Base-by-base conservation (phyloP, 2,329 filamentous ascomycete genomes). In the Ilyonectria sp. region DNA sequence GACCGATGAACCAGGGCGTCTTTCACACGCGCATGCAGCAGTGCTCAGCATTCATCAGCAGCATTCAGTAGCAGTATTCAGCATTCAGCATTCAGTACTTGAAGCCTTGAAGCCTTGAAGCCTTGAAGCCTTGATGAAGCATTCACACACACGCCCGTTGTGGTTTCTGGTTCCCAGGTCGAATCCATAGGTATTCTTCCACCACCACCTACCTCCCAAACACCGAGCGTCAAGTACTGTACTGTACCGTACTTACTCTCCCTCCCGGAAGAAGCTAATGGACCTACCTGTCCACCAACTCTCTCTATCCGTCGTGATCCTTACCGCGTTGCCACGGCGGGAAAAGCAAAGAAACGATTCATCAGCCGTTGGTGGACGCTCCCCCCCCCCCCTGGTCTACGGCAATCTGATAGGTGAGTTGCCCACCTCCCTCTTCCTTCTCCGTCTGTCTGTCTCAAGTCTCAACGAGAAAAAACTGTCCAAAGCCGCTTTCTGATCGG, bases 311-410 rank as follows among this genome's bases (percentile, higher is more conserved):
- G 26, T 50, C 58, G 66, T 71, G 65, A 75, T 73, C 74, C 72
- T 68, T 67, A 67, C 71, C 55, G 65, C 63, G 66, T 60, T 63
- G 69, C 69, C 70, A 69, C 61, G 69, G 65, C 62, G 62, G 65
- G 71, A 68, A 72, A 71, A 71, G 68, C 65, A 70, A 66, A 54
- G 46, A 44, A 73, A 66, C 65, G 66, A 71, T 70, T 72, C 63
- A 63, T 71, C 70, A 73, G 69, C 65, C 67, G 67, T 75, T 73
- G 62, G 44, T 15, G n/a, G 49, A 31, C 60, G 43, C 62, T 43
- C 57, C 67, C 67, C 60, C 65, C 29, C 58, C 46, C 60, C 69
- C 69, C 62, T 63, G 61, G 65, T 65, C 59, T 44, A 61, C 57
- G 33, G 56, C 68, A 70, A 67, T 72, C 63, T 73, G 65, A 74